Evolutionary conservation across 192 early-diverging fungal species (phyloP).

Genomic region (Rhizophagus clarus): DNA sequence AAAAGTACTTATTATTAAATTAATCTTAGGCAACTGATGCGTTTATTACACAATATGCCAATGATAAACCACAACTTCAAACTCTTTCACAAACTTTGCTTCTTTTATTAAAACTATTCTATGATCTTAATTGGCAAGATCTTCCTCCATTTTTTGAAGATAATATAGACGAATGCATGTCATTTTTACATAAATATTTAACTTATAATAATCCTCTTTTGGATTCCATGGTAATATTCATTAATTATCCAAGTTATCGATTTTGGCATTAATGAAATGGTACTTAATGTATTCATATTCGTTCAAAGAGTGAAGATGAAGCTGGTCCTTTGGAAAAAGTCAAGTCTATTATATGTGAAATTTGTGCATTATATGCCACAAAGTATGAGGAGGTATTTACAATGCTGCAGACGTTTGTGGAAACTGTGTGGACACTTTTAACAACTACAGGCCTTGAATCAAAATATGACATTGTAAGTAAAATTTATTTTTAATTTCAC

Average conservation of each 20-base stretch:
- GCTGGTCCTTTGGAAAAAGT: conserved; percentile 83
- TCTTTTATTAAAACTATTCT: conserved; percentile 87
- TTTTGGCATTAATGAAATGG: not conserved
- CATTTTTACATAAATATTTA: conserved; percentile 87
- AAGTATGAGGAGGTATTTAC: conserved; percentile 91
- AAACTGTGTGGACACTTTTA: conserved; percentile 86
- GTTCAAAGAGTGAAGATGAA: conserved; percentile 77
- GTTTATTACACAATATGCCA: conserved; percentile 69
- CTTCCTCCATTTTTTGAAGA: conserved; percentile 97
- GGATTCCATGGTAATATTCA: conserved; percentile 53
- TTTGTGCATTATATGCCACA: conserved; percentile 85
- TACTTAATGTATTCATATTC: not conserved
- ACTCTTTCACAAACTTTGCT: conserved; percentile 75
- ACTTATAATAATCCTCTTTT: conserved; percentile 76
- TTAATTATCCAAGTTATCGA: not conserved
- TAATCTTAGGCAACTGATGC: conserved; percentile 67
- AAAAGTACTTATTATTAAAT: not conserved
- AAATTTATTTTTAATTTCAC: not conserved
- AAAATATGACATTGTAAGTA: conserved; percentile 78
- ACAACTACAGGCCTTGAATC: conserved; percentile 68
- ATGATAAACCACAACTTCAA: conserved; percentile 64
- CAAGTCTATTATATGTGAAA: conserved; percentile 93
- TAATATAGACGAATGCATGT: conserved; percentile 81
- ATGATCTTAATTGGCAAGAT: conserved; percentile 95
- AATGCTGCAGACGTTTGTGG: conserved; percentile 80